Conservation (phyloP, 2,329 filamentous ascomycete genomes). For the Ceratocystis eucalypticola region DNA sequence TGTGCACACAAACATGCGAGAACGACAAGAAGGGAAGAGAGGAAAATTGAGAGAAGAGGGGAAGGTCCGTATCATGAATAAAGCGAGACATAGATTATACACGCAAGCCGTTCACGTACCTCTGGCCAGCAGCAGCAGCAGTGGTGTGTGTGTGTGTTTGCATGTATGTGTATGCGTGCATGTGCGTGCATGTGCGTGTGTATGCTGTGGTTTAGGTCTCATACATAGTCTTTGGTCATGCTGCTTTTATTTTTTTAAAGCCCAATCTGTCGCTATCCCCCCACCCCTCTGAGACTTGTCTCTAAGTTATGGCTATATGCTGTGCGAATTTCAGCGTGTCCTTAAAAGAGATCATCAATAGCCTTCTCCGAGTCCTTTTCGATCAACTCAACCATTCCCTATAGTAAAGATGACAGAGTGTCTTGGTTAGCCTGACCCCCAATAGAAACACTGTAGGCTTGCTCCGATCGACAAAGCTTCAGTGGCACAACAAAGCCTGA, state of each 20-base stretch:
- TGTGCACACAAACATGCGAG: not conserved
- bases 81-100: not conserved
- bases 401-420: not conserved
- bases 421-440: not conserved
- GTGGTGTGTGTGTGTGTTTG: too few species aligned
- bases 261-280: not conserved
- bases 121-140: not conserved
- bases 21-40: not conserved
- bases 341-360: slow-evolving; percentile 67
- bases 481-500: not conserved
- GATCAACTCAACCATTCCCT: slow-evolving; percentile 94
- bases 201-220: not conserved
- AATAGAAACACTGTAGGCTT: not conserved
- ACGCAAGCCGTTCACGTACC: not conserved
- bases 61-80: not conserved
- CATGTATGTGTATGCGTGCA: too few species aligned
- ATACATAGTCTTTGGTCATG: not conserved
- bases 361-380: slow-evolving; percentile 87
- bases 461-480: not conserved
- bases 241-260: not conserved
- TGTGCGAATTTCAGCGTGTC: not conserved
- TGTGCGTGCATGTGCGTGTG: too few species aligned
- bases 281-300: not conserved
- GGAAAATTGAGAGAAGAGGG: not conserved
- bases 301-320: not conserved